phyloP scores from a whole-genome alignment of 2,329 filamentous ascomycete species.

The Colletotrichum spaethianum region DNA sequence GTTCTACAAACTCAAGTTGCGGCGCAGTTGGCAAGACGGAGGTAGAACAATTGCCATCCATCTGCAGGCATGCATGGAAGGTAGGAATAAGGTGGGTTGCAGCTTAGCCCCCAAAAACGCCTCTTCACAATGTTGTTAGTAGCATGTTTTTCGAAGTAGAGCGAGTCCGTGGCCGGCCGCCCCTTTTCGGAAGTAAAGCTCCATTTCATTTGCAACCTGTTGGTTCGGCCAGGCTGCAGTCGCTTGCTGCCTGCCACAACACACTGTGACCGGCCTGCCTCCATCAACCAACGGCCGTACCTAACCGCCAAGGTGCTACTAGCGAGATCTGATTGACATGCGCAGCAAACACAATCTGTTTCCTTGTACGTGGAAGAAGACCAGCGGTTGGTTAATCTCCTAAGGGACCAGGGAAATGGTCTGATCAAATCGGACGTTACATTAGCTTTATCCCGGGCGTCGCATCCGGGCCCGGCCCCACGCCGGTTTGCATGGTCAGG shows the following conservation, averaged over 20 bases:
- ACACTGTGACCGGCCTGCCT: not conserved
- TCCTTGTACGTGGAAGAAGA: not conserved
- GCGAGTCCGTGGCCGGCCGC: not conserved
- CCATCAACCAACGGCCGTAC: not conserved
- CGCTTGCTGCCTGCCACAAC: not conserved
- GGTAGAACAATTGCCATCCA: not conserved
- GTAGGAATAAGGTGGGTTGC: not conserved
- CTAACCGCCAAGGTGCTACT: not conserved
- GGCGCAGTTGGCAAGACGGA: not conserved
- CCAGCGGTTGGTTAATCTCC: not conserved
- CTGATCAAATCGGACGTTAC: not conserved
- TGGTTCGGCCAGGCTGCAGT: not conserved
- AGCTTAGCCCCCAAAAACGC: not conserved
- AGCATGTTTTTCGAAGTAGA: not conserved
- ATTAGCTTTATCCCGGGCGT: conserved; percentile 1
- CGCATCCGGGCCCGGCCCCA: conserved; percentile 1
- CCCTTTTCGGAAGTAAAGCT: not conserved
- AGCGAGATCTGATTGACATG: not conserved
- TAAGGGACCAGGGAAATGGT: not conserved
- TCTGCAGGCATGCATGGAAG: not conserved
- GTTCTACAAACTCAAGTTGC: not conserved
- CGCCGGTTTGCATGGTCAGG: not conserved
- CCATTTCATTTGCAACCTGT: not conserved
- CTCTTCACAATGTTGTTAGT: not conserved
- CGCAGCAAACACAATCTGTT: not conserved